Evolutionary conservation across 306 rosid species (phyloP).

Genomic region (Cicer pinnatifidum): DNA sequence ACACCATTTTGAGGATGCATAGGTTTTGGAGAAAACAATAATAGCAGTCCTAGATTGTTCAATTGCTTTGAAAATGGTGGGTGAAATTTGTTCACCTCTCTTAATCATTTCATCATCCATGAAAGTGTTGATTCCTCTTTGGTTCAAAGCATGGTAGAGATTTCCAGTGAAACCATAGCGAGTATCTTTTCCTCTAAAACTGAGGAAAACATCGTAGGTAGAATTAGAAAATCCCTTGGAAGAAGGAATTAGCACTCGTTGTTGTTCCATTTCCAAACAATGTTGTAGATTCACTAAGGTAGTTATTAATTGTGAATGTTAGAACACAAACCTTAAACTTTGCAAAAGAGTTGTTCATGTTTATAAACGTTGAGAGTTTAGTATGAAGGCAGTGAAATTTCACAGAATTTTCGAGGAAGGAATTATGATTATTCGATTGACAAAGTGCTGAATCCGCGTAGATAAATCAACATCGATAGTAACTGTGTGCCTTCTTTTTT

Average conservation of each 20-base stretch:
- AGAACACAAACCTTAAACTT: not conserved
- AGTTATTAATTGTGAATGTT: not conserved
- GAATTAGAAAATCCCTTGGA: not conserved
- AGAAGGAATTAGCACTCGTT: not conserved
- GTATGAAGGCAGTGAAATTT: not conserved
- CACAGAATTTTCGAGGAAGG: not conserved
- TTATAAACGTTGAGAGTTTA: not conserved
- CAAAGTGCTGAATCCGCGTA: not conserved
- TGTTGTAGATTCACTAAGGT: too few species aligned
- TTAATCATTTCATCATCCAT: not conserved
- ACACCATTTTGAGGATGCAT: conserved; percentile 2
- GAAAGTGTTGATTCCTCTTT: not conserved
- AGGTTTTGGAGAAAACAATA: not conserved
- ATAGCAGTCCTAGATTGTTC: not conserved
- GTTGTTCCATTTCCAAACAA: not conserved
- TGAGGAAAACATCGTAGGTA: not conserved
- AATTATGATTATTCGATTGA: not conserved
- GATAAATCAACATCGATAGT: not conserved
- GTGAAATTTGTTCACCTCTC: conserved; percentile 14
- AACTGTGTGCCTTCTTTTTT: too few species aligned
- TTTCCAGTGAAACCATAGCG: not conserved
- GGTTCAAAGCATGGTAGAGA: not conserved
- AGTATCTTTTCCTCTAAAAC: conserved; percentile 16
- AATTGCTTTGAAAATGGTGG: not conserved
- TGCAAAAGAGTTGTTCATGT: not conserved